Base-by-base conservation (phyloP, 2,329 filamentous ascomycete genomes). In the Ophiostoma fasciatum region DNA sequence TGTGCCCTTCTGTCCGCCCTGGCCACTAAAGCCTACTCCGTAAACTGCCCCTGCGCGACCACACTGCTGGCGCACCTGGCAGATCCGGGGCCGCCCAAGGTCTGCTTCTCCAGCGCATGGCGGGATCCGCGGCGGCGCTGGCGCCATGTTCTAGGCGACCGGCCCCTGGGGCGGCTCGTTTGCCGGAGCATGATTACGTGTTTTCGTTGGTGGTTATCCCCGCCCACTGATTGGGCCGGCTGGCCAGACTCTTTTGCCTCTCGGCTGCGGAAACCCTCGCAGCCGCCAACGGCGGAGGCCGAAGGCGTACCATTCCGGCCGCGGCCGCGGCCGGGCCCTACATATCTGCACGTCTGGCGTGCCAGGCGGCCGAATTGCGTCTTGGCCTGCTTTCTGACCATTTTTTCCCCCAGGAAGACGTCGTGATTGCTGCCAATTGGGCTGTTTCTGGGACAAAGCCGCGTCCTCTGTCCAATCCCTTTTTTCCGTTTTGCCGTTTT, bases 281-380 rank as follows among this genome's bases (percentile, higher is more conserved):
- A 14, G 7, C 18, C 14, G 15, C 28, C 3, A 14, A 20, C 19
- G 23, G 23, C 23, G 11, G 23, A 13, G 23, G 11, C 23, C 23
- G 13, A 23, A 13, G 23, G 23, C 10, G 19, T n/a, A n/a, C 18
- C 13, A 31, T 15, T 14, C 22, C 28, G 39, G 30, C 33, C 36
- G 39, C 36, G 33, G 25, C 36, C 40, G 23, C 11, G 37, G 40
- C 36, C 39, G 39, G 36, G 7, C 15, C 19, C 28, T 36, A 20
- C 9, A 21, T 27, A 18, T 28, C 35, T 32, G 9, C 3, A 21
- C 21, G 17, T 17, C 35, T 36, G 13, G 35, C 35, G 21, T 36
- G 28, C 35, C 21, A 31, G 21, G 28, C 21, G 19, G 12, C 12
- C 12, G 19, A n/a, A 34, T 33, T 33, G 38, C 21, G 30, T 32